Base-by-base conservation (phyloP, 345 rosid species). In the Laguncularia racemosa region DNA sequence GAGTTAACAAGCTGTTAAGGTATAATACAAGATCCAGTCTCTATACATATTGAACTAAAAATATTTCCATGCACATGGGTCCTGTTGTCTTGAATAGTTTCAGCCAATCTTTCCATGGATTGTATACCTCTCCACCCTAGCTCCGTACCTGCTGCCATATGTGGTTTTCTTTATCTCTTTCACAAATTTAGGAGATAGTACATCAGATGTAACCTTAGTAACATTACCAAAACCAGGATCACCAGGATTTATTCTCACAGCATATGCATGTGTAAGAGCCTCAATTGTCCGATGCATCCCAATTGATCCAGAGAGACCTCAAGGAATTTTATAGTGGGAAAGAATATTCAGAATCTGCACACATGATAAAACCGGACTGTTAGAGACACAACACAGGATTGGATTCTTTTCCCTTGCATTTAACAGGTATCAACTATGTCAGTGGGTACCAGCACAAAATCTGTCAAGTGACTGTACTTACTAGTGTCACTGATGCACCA, bases 201-300 rank as follows among this genome's bases (percentile, higher is more conserved):
- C 81, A 49, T 81, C 82, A 0, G 82, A 64, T n/a, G 81, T 47
- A 60, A 75, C 82, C n/a, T 61, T 19, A 2, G 71, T 16, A 7
- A 77, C 66, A 53, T 79, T 40, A 11, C 59, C 69, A 16, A 78
- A 86, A 18, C 72, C 83, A 0, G 87, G 95, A 69, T 86, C 95
- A 9, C 87, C 89, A 0, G 83, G 82, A 56, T 79, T 83, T 85
- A 83, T 83, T 70, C 87, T 72, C 45, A 76, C 70, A 0, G 84
- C 84, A 11, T 83, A 79, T 11, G 76, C 78, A 40, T 86, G 87
- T 67, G 83, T 83, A 17, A 86, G 48, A 53, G 89, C 76, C 71
- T 83, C 89, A 2, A 86, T 52, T 23, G 63, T 61, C 48, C 89
- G 69, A 46, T 86, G 95, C 51, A 62, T 47, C n/a, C 88, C 85